Evolutionary conservation across 345 rosid genomes (phyloP).

Genomic region (Lepidium didymum): DNA sequence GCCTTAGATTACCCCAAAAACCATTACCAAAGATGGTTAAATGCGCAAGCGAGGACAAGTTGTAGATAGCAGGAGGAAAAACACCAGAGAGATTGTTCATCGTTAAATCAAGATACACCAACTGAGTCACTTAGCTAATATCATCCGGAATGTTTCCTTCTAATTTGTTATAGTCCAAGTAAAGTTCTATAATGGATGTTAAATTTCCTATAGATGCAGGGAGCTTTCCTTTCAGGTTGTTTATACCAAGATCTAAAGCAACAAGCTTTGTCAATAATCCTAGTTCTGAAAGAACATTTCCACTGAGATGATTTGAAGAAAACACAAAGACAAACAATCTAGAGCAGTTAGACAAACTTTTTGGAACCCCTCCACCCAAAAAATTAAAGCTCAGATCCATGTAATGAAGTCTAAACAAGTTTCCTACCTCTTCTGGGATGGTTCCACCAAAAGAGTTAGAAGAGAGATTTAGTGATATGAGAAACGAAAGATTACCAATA

Average conservation of each 20-base stretch:
- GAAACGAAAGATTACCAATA: slow-evolving; percentile 16
- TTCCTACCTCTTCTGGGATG: slow-evolving; percentile 10
- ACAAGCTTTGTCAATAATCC: slow-evolving; percentile 1
- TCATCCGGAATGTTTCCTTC: not conserved
- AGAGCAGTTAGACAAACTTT: not conserved
- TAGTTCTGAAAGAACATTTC: not conserved
- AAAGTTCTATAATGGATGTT: not conserved
- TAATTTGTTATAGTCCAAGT: not conserved
- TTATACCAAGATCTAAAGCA: not conserved
- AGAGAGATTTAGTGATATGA: not conserved
- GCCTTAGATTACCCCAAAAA: not conserved
- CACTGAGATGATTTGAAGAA: not conserved
- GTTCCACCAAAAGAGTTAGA: slow-evolving; percentile 1
- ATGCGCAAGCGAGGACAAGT: not conserved
- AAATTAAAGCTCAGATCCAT: not conserved
- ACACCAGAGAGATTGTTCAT: not conserved
- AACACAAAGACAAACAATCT: not conserved
- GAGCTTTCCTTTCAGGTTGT: not conserved
- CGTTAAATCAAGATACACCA: not conserved
- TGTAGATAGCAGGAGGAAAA: not conserved
- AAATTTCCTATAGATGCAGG: slow-evolving; percentile 17
- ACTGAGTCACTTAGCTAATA: not conserved
- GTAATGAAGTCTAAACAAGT: not conserved
- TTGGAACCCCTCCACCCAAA: not conserved
- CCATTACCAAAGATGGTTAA: accelerated